These are phyloP conservation scores for Sordariomycetes sp. DNA, from an alignment of 2,329 filamentous ascomycete genomes.

Conservation along the genomic window DNA sequence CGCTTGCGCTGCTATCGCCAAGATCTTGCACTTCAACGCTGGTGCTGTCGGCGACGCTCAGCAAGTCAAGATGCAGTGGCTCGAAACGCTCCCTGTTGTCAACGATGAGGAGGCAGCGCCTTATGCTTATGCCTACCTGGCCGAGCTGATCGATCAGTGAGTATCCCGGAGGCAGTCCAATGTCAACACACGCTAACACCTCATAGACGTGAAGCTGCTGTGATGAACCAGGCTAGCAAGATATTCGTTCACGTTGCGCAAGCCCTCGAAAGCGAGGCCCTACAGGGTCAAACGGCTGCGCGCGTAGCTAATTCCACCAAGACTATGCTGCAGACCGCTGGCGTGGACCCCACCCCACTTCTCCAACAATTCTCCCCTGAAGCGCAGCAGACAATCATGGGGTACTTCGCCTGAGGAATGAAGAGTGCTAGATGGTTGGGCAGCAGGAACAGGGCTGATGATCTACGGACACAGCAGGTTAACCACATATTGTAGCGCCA, in stretches of 20 bases:
- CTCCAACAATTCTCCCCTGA: conserved; percentile 69
- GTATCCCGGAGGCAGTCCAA: conserved; percentile 25
- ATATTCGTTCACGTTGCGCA: conserved; percentile 80
- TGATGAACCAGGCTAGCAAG: conserved; percentile 68
- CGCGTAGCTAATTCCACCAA: conserved; percentile 74
- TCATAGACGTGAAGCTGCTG: conserved; percentile 71
- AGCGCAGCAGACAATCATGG: conserved; percentile 70
- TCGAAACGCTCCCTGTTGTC: conserved; percentile 81
- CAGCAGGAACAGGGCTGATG: background rate
- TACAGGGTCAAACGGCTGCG: conserved; percentile 74
- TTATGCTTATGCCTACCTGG: conserved; percentile 87
- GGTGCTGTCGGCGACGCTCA: conserved; percentile 67
- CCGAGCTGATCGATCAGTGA: conserved; percentile 89
- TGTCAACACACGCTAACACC: background rate
- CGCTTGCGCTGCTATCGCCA: conserved; percentile 90
- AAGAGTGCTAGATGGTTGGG: background rate
- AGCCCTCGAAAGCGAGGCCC: conserved; percentile 81
- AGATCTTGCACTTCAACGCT: conserved; percentile 87
- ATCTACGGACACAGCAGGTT: background rate
- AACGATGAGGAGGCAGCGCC: conserved; percentile 97
- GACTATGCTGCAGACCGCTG: conserved; percentile 62
- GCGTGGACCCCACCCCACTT: conserved; percentile 66
- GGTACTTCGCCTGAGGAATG: conserved; percentile 49
- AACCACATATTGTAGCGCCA: too few relatives aligned
- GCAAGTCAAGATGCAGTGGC: conserved; percentile 73